These are phyloP conservation scores for Gonium pectorale DNA, from an alignment of 139 green algal species.

Conservation along the genomic window DNA sequence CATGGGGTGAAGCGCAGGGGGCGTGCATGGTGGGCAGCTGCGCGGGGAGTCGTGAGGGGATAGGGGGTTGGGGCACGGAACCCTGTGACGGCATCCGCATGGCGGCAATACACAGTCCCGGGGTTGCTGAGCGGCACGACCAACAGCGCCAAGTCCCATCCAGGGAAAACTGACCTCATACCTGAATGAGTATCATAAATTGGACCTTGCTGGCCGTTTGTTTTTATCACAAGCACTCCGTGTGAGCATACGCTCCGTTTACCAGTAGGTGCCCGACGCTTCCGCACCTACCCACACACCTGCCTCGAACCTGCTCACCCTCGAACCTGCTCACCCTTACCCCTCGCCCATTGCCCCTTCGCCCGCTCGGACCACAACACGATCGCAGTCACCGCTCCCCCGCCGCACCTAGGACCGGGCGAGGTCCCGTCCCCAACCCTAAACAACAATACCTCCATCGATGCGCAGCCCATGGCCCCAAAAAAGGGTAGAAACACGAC, in stretches of 20 bases:
- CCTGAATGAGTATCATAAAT: background rate
- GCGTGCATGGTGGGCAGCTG: no score
- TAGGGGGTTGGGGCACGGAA: background rate
- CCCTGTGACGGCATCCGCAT: background rate
- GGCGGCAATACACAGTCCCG: background rate
- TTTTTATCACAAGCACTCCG: background rate
- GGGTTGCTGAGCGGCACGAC: background rate
- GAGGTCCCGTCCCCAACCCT: no score
- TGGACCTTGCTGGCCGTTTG: background rate
- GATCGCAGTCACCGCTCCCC: no score
- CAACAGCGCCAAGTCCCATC: background rate
- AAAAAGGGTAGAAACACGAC: background rate
- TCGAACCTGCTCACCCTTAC: no score
- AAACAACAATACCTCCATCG: background rate
- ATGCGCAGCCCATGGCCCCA: background rate
- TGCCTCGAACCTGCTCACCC: no score
- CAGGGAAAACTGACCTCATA: background rate
- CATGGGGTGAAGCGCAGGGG: background rate
- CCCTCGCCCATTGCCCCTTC: no score
- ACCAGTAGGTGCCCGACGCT: no score
- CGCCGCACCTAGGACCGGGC: no score
- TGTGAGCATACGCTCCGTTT: background rate
- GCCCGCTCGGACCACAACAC: no score
- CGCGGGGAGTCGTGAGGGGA: background rate
- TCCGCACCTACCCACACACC: no score